Evolutionary conservation across 495 filamentous ascomycete species (phyloP).

Genomic region (Durotheca rogersii): DNA sequence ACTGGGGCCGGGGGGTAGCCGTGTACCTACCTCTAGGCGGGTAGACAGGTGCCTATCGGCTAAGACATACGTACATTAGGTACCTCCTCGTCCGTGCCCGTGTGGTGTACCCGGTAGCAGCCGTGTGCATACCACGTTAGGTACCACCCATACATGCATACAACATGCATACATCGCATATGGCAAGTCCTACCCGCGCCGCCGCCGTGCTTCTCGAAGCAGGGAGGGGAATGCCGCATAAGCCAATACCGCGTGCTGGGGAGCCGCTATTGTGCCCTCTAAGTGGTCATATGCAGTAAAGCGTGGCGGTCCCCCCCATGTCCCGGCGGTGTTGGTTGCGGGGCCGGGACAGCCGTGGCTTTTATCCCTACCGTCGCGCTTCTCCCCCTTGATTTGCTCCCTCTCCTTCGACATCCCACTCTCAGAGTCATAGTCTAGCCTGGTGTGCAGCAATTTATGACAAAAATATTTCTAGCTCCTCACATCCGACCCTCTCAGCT

Average conservation of each 20-base stretch:
- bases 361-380: constrained; percentile 8
- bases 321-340: constrained; percentile 10
- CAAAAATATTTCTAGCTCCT: constrained; percentile 20
- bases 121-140: too few species aligned
- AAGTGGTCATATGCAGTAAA: constrained; percentile 13
- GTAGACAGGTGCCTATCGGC: too few species aligned
- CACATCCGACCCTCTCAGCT: constrained; percentile 1
- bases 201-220: too few species aligned
- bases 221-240: constrained; percentile 1
- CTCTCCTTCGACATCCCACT: constrained; percentile 23
- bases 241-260: neutral
- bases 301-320: constrained; percentile 8
- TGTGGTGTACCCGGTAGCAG: neutral
- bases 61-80: too few species aligned
- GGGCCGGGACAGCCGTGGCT: constrained; percentile 21
- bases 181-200: too few species aligned
- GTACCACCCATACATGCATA: too few species aligned
- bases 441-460: constrained; percentile 26
- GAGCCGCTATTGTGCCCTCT: neutral
- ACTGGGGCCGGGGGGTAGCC: constrained; percentile 16
- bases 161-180: too few species aligned
- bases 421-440: constrained; percentile 15
- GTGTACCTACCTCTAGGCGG: too few species aligned
- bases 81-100: too few species aligned
- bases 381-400: constrained; percentile 22